Evolutionary conservation across 2,329 filamentous ascomycete genomes (phyloP), one percentile per base, ranked within the genome.

Genomic region (Acrocalymma vagum): DNA sequence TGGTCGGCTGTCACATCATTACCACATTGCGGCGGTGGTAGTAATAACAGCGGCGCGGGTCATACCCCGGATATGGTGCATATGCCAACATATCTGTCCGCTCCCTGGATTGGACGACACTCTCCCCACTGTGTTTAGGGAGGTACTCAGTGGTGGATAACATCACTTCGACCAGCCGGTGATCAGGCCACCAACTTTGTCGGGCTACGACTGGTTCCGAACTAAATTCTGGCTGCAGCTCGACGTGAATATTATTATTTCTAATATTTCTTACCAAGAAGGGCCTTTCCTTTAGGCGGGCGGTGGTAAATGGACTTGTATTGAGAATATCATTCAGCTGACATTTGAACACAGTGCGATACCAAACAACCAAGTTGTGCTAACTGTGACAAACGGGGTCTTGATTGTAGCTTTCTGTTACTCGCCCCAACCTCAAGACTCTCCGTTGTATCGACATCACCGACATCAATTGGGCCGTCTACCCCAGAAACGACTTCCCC

Each of bases 381-480:
- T 2, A 69, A 65, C 30, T 70, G 66, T 44, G 42, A 58, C 21
- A 69, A 66, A 39, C 57, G 55, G 45, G 51, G 53, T 25, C 48
- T 65, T 3, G 47, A 55, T 7, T 70, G 66, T 33, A 67, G 63
- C 36, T 69, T 69, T 29, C 57, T 64, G 1, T 41, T 59, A 9
- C 53, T 69, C 4, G 63, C 49, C 11, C 65, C 66, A 8, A 60
- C 63, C 8, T 62, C 65, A 26, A 48, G 55, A 21, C 57, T 69
- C 9, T 55, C 59, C n/a, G 31, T 25, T 7, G 23, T 39, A 21
- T 39, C 48, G 9, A 39, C 53, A 24, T 24, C 44, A 23, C 40
- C 41, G 7, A 36, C 31, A 26, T 42, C 58, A 29, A 29, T 40
- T 6, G 21, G 23, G 20, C n/a, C 40, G 18, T 27, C n/a, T 23